Conservation (phyloP, 257 asterid genomes). For the Solanum stenotomum region DNA sequence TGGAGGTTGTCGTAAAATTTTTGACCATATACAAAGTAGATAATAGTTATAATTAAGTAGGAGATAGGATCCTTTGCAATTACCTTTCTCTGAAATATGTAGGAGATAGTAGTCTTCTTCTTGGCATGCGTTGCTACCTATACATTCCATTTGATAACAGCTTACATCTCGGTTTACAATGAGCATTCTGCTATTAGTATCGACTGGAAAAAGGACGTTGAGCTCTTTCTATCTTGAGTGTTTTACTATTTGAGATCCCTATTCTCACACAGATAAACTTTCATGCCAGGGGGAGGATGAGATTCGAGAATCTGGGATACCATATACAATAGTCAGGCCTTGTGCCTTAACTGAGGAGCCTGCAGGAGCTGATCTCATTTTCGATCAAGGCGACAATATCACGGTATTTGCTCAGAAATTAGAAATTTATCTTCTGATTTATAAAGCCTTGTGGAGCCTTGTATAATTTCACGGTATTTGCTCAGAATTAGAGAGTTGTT, state of each 20-base stretch:
- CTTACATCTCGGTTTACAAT: neutral
- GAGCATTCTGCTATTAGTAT: neutral
- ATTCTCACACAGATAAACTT: neutral
- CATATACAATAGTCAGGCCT: slow-evolving; percentile 84
- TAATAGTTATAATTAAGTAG: neutral
- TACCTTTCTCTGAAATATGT: neutral
- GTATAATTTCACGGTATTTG: slow-evolving; percentile 36
- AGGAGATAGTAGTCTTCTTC: neutral
- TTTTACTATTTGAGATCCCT: neutral
- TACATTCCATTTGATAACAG: neutral
- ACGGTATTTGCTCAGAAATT: slow-evolving; percentile 32
- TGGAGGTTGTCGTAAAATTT: neutral
- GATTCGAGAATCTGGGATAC: slow-evolving; percentile 83
- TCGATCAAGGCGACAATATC: slow-evolving; percentile 93
- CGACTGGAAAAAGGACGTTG: neutral
- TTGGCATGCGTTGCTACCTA: neutral
- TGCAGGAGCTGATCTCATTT: slow-evolving; percentile 94
- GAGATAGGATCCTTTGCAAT: neutral
- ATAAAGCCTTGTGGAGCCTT: neutral
- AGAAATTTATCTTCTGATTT: neutral
- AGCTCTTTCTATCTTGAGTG: neutral
- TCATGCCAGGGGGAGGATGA: slow-evolving; percentile 72
- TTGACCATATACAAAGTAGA: neutral
- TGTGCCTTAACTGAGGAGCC: slow-evolving; percentile 99
- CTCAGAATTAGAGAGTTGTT: neutral